Base-by-base conservation (phyloP, 2,329 filamentous ascomycete species). In the Daldinia sp. region DNA sequence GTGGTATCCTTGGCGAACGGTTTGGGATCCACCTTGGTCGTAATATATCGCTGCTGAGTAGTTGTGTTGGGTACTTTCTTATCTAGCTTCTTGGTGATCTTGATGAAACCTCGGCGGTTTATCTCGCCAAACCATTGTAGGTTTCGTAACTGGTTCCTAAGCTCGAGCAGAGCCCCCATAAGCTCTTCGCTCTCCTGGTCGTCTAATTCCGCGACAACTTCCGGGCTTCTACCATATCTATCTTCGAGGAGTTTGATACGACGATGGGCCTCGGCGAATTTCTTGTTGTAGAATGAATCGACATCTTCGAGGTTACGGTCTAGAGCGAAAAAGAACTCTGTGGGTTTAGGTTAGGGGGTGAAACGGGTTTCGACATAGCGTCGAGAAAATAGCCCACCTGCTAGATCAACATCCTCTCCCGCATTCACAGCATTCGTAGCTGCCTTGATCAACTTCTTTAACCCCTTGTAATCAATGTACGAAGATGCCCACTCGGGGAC, bases 11-110 rank as follows among this genome's bases (percentile, higher is more conserved):
- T 94, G 15, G 94, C 92, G 77, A 99, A 99, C 0, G 92, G 87
- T 68, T 89, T 90, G 1, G 92, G 89, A 69, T 97, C 92, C 59
- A 99, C 94, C 79, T 96, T 97, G 47, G 93, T 93, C 37, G 91
- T 88, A 62, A 99, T 84, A 74, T 98, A 99, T 60, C 89, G 87
- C 74, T 92, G 89, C 80, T 97, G 94, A 0, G 92, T 90, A 51
- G 89, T 85, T 3, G 88, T 87, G 45, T 87, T 85, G 1, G 90
- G 85, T 2, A 97, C 87, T 80, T 96, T 97, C 81, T 99, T 99
- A 79, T 99, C 95, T 45, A 97, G 82, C 79, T 99, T 99, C 82
- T 99, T 99, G 52, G 95, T 97, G 77, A 99, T 99, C 81, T 99
- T 99, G 76, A 96, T 87, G 73, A 99, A 99, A 1, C 95, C 95